These are phyloP conservation scores for Calonectria fujianensis DNA, from an alignment of 2,329 filamentous ascomycete species.

Conservation along the genomic window DNA sequence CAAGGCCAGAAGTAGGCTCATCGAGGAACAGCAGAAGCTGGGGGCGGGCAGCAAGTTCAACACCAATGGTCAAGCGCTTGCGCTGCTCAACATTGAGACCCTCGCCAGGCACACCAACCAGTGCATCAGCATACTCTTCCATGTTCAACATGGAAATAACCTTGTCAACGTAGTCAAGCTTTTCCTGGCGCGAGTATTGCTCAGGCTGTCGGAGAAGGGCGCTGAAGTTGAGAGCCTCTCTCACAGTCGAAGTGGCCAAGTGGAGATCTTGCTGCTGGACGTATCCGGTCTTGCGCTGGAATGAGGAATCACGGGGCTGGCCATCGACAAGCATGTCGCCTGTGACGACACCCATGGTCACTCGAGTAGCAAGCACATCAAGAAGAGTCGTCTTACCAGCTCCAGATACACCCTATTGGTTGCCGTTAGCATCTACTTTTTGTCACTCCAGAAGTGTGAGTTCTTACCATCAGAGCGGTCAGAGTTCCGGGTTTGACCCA, in stretches of 20 bases:
- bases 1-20: constrained; percentile 75
- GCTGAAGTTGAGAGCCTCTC: constrained; percentile 88
- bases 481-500: constrained; percentile 84
- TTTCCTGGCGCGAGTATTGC: constrained; percentile 79
- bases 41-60: constrained; percentile 72
- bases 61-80: constrained; percentile 75
- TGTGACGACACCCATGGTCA: constrained; percentile 89
- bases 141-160: constrained; percentile 78
- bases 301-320: constrained; percentile 81
- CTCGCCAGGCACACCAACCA: constrained; percentile 75
- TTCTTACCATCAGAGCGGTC: constrained; percentile 78
- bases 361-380: constrained; percentile 86
- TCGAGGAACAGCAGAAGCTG: constrained; percentile 75
- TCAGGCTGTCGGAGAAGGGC: constrained; percentile 87
- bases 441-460: fast-evolving
- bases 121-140: constrained; percentile 76
- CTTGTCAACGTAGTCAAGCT: constrained; percentile 87
- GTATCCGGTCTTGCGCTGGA: constrained; percentile 91
- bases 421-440: neutral
- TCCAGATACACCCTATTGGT: constrained; percentile 75
- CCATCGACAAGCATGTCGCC: constrained; percentile 83
- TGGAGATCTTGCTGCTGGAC: constrained; percentile 94
- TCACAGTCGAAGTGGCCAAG: constrained; percentile 84
- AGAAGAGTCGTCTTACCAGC: constrained; percentile 92
- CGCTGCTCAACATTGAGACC: constrained; percentile 76